Base-by-base conservation (phyloP, 225 moss, liverwort and hornwort genomes). In the Takakia lepidozioides region DNA sequence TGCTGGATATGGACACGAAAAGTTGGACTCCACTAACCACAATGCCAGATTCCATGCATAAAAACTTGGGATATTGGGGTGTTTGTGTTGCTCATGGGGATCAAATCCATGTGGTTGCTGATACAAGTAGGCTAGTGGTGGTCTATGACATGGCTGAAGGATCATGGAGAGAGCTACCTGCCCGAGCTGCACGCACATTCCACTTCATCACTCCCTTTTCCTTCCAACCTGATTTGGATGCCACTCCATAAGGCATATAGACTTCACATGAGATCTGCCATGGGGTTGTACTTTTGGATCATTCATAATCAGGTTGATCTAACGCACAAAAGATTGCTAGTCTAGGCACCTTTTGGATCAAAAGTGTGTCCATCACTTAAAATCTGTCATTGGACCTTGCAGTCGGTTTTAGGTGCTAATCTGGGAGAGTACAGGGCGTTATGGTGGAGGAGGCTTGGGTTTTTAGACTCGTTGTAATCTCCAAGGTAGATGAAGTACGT, bases 31-130 rank as follows among this genome's bases (percentile, higher is more conserved):
- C 64, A 0, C 2, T 72, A 29, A 52, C 76, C 14, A 60, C 76
- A 16, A 77, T 77, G 76, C 76, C 76, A 1, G 72, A 77, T 57
- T 4, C 54, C 6, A 34, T 77, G 22, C 76, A 77, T 46, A 54
- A 54, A 38, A 49, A 60, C 26, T 52, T 77, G 2, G 67, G 72
- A 20, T 61, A 43, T 25, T 77, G 76, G 76, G 72, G 72, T 15
- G 68, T 38, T 8, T 77, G 76, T 15, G 56, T 51, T 1, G 60
- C 64, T 39, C 44, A 22, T 0, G 64, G 58, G 0, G 42, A 58
- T 1, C 47, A 57, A 10, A 18, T 77, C 10, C 48, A 64, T 2
- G 27, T 77, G 0, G 72, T 64, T 13, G 67, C 71, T 43, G 76
- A 72, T 22, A 47, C 64, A 9, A 55, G 57, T 11, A 43, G 53